A percentile compares a stretch with the other conserved stretches of the same genome.
Conservation (phyloP, 1,139 yeast species). For the Kodamaea derodonti region DNA sequence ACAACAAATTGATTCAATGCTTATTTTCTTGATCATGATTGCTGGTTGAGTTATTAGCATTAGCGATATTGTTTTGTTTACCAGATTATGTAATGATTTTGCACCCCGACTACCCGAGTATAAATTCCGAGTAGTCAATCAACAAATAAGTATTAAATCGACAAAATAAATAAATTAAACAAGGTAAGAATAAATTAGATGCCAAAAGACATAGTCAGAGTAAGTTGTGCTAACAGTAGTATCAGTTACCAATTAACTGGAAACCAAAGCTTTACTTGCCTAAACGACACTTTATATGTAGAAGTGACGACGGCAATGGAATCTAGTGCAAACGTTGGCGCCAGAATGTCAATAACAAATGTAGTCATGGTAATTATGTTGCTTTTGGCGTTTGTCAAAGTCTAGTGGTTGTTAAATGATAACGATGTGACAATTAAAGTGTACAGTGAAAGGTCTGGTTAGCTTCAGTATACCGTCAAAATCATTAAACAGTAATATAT, state of each 20-base stretch:
- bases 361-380: not conserved
- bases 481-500: not conserved
- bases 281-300: not conserved
- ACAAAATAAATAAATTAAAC: no score
- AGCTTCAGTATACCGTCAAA: not conserved
- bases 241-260: not conserved
- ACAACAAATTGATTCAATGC: slow-evolving; percentile 35
- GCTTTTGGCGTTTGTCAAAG: not conserved
- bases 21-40: slow-evolving; percentile 11
- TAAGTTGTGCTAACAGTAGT: not conserved
- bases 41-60: slow-evolving; percentile 10
- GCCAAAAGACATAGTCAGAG: not conserved
- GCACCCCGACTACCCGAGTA: no score
- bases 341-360: not conserved
- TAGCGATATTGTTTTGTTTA: slow-evolving; percentile 1
- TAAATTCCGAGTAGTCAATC: no score
- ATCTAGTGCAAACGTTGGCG: not conserved
- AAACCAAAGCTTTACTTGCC: not conserved
- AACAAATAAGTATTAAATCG: no score
- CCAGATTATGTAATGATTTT: no score
- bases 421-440: not conserved
- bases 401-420: not conserved
- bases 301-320: not conserved
- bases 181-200: not conserved
- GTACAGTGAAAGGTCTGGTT: not conserved